Conservation (phyloP, 306 rosid species). For the Nissolia schottii region DNA sequence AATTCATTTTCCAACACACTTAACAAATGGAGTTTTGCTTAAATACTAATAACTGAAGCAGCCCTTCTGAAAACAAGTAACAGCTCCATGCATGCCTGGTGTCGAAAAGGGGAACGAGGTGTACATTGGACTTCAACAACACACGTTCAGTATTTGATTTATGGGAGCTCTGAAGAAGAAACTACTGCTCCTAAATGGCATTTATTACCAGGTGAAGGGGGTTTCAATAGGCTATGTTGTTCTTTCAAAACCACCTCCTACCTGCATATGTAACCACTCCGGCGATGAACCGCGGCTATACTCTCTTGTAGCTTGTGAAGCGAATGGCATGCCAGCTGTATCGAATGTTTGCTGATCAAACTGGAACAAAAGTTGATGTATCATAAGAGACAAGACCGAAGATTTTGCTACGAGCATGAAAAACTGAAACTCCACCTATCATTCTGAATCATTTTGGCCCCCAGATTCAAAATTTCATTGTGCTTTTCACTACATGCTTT, state of each 20-base stretch:
- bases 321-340: constrained; percentile 49
- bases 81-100: constrained; percentile 49
- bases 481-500: background rate
- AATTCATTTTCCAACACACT: constrained; percentile 48
- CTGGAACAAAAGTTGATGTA: constrained; percentile 44
- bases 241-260: constrained; percentile 84
- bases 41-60: constrained; percentile 32
- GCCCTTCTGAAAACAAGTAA: constrained; percentile 29
- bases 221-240: constrained; percentile 46
- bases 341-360: constrained; percentile 73
- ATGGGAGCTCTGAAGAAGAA: constrained; percentile 37
- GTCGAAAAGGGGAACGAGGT: constrained; percentile 30
- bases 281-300: constrained; percentile 75
- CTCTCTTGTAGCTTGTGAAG: constrained; percentile 70
- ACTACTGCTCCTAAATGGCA: constrained; percentile 33
- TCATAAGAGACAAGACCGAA: constrained; percentile 18
- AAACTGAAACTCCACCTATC: background rate
- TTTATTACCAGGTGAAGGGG: constrained; percentile 42
- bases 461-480: background rate
- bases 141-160: constrained; percentile 46
- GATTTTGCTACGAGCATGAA: constrained; percentile 17
- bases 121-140: constrained; percentile 38
- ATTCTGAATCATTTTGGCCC: background rate
- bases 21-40: constrained; percentile 43
- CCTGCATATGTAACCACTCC: constrained; percentile 95